Base-by-base conservation (phyloP, 2,329 filamentous ascomycete species). In the Hymenoscyphus albidus region DNA sequence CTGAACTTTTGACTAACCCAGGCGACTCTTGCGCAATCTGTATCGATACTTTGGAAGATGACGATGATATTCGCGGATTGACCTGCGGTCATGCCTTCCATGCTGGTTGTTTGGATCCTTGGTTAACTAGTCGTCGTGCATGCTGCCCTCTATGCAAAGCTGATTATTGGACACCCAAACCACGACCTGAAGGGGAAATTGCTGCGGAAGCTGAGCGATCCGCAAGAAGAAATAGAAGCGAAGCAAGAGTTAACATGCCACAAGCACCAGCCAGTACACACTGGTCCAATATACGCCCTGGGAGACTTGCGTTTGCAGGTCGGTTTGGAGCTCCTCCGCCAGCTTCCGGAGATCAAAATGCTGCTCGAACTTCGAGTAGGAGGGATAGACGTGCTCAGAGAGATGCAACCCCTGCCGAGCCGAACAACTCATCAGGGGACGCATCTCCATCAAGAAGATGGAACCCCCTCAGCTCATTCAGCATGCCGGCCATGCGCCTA, bases 1-100 rank as follows among this genome's bases (percentile, higher is more conserved):
- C 92, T 0, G 93, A 97, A 72, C 82, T 93, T 74, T 80, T 96
- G 65, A 87, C 87, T 32, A 89, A 89, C 61, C 91, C 92, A 0
- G 95, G 94, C 55, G 95, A 99, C 75, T 90, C 92, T 1, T 99
- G 95, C 77, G 95, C 95, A 60, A 98, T 99, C 72, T 99, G 95
- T 77, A 89, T 99, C 69, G 95, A 99, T 74, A 89, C 86, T 0
- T 85, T 99, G 18, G 95, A 99, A 76, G 92, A 98, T 68, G 92
- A 97, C 68, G 95, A 98, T 72, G 94, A 99, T 75, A 88, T 99
- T 59, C 91, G 95, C 70, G 95, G 95, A 2, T 80, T 99, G 67
- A 93, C 92, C 3, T 99, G 95, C 74, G 95, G 95, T n/a, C 95
- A 99, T 77, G 93, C 94, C 62, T 99, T 98, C 85, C 95, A 99